Evolutionary conservation across 768 basidiomycete genomes (phyloP).

Genomic region (Zangia roseola): DNA sequence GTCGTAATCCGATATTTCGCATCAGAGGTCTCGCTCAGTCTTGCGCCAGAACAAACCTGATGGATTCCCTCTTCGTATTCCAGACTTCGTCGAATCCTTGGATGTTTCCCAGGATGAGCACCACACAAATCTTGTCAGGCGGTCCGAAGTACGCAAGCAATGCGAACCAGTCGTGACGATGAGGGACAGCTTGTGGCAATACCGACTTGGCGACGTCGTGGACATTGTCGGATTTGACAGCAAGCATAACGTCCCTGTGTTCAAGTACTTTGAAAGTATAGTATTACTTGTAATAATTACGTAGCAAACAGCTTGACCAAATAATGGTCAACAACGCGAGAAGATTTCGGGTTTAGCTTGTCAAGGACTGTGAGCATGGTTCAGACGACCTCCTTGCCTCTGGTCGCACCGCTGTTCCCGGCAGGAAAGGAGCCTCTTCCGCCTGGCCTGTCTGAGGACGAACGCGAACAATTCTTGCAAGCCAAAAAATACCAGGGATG

Average conservation of each 20-base stretch:
- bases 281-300: too few relatives aligned
- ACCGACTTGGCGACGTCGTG: slow-evolving; percentile 21
- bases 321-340: slow-evolving; percentile 16
- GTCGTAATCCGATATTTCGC: slow-evolving; percentile 2
- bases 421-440: slow-evolving; percentile 89
- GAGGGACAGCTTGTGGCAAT: slow-evolving; percentile 10
- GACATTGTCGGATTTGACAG: slow-evolving; percentile 12
- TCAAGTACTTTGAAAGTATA: slow-evolving; percentile 16
- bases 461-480: slow-evolving; percentile 62
- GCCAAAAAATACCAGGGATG: slow-evolving; percentile 76
- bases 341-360: slow-evolving; percentile 8
- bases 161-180: slow-evolving; percentile 24
- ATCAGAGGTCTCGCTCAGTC: not conserved
- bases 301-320: slow-evolving; percentile 14
- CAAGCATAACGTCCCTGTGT: slow-evolving; percentile 3
- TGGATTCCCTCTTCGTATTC: not conserved
- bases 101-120: not conserved
- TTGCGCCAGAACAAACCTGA: not conserved
- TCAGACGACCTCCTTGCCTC: slow-evolving; percentile 20
- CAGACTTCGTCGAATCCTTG: slow-evolving; percentile 6
- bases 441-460: slow-evolving; percentile 78
- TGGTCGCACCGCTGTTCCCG: slow-evolving; percentile 72
- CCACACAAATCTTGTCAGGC: slow-evolving; percentile 1
- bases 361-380: slow-evolving; percentile 14
- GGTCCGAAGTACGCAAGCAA: slow-evolving; percentile 8